These are phyloP conservation scores for Vanilla planifolia DNA, from an alignment of 106 monocot genomes.

Conservation along the genomic window DNA sequence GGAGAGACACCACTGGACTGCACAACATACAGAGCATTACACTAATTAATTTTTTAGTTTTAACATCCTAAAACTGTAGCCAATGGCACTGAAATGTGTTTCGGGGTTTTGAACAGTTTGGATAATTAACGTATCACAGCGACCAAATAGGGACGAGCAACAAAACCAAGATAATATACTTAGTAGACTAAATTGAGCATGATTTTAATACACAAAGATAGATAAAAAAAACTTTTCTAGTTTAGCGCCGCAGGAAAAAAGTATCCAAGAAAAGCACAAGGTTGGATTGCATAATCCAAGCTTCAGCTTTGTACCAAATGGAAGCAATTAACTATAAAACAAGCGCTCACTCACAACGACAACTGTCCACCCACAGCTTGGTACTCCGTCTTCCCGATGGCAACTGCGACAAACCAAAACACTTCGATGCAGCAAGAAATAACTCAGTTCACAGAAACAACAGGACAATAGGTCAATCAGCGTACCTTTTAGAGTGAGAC, in stretches of 20 bases:
- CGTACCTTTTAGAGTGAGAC: conserved; percentile 42
- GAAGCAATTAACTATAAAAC: background rate
- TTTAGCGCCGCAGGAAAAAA: no score
- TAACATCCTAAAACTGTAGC: no score
- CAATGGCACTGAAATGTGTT: no score
- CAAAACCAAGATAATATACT: no score
- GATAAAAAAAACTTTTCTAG: no score
- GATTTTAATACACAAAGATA: no score
- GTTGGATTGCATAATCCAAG: background rate
- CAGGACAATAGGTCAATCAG: background rate
- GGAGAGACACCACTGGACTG: conserved; percentile 66
- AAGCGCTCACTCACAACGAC: conserved; percentile 46
- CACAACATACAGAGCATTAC: conserved; percentile 9
- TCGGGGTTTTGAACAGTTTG: no score
- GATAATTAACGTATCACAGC: no score
- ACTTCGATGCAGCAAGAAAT: background rate
- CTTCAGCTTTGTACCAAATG: background rate
- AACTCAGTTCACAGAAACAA: background rate
- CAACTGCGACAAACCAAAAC: conserved; percentile 33
- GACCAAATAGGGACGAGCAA: no score
- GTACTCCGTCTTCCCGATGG: conserved; percentile 64
- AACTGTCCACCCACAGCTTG: conserved; percentile 33
- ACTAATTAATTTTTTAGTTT: no score
- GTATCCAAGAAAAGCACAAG: background rate
- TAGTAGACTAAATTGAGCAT: no score